phyloP scores from a whole-genome alignment of 768 basidiomycete species.

The Lactarius trivialis region DNA sequence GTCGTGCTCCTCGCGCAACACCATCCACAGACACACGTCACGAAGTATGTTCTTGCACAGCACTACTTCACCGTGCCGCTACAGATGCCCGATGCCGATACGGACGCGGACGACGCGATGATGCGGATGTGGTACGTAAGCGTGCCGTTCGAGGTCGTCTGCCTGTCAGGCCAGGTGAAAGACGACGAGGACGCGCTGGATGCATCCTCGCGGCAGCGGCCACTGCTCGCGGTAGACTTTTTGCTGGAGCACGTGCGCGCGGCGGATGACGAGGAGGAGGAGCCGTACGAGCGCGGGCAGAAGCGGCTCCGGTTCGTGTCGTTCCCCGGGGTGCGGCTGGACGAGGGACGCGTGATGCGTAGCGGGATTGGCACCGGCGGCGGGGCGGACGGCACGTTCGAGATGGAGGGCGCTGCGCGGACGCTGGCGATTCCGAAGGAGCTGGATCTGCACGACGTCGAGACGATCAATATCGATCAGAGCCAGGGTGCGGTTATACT shows the following conservation, averaged over 20 bases:
- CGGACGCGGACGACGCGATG: slow-evolving; percentile 43
- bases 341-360: slow-evolving; percentile 26
- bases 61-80: slow-evolving; percentile 73
- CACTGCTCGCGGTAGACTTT: slow-evolving; percentile 79
- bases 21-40: slow-evolving; percentile 52
- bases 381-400: slow-evolving; percentile 30
- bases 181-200: slow-evolving; percentile 38
- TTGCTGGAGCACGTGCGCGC: slow-evolving; percentile 59
- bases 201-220: slow-evolving; percentile 41
- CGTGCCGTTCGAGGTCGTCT: slow-evolving; percentile 65
- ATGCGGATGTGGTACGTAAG: slow-evolving; percentile 68
- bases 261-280: slow-evolving; percentile 30
- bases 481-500: slow-evolving; percentile 67
- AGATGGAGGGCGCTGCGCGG: slow-evolving; percentile 41
- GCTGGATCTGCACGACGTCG: slow-evolving; percentile 56
- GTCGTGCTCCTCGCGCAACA: slow-evolving; percentile 62
- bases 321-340: slow-evolving; percentile 49
- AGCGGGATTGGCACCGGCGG: slow-evolving; percentile 6
- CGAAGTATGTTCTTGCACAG: slow-evolving; percentile 60
- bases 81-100: slow-evolving; percentile 3
- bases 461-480: slow-evolving; percentile 77
- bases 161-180: slow-evolving; percentile 44
- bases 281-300: slow-evolving; percentile 27
- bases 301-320: slow-evolving; percentile 66
- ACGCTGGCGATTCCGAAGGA: slow-evolving; percentile 61